These are phyloP conservation scores for Pseudogymnoascus sp. DNA, from an alignment of 2,329 filamentous ascomycete species.

Conservation along the genomic window DNA sequence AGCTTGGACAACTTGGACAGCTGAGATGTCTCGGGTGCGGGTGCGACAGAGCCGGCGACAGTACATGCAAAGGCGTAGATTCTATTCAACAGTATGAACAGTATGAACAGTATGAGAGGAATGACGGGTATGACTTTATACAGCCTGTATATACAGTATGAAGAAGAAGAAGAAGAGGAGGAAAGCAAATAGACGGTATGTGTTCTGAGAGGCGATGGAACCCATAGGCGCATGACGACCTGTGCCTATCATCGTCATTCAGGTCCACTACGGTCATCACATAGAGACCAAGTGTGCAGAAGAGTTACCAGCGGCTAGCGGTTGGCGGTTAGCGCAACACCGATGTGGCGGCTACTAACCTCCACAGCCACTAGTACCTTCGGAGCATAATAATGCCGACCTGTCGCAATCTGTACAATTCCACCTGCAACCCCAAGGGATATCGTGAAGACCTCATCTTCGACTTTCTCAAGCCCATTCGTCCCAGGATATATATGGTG, in stretches of 20 bases:
- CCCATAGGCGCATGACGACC: neutral
- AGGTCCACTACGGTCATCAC: neutral
- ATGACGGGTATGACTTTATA: neutral
- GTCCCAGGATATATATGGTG: constrained; percentile 27
- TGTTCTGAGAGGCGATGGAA: neutral
- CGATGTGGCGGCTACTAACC: neutral
- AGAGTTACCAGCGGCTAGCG: neutral
- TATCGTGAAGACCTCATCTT: constrained; percentile 8
- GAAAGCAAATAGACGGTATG: neutral
- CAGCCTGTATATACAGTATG: neutral
- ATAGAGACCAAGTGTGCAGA: neutral
- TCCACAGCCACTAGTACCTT: neutral
- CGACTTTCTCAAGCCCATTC: constrained; percentile 6
- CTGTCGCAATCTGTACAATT: constrained; percentile 8
- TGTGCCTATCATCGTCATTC: neutral
- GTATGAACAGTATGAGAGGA: neutral
- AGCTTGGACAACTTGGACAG: neutral
- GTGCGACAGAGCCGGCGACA: neutral
- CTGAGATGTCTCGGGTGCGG: neutral
- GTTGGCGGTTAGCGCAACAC: neutral
- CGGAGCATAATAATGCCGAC: neutral
- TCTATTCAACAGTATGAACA: neutral
- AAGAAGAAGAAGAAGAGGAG: neutral
- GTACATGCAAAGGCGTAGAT: neutral
- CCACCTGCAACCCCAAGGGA: constrained; percentile 3